Base-by-base conservation (phyloP, 495 filamentous ascomycete genomes). In the Zalerion maritima region DNA sequence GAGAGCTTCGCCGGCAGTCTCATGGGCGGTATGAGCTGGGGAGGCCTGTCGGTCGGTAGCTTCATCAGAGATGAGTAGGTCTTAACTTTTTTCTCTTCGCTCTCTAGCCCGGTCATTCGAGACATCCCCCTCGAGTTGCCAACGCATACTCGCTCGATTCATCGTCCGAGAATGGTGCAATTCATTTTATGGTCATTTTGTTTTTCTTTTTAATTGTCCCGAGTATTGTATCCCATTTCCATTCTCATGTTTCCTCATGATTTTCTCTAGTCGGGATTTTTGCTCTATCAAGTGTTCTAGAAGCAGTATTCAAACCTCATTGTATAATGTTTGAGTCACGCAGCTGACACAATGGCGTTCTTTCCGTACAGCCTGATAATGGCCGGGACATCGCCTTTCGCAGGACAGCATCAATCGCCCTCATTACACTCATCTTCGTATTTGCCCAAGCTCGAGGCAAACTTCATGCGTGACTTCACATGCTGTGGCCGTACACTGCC, bases 51-150 rank as follows among this genome's bases (percentile, higher is more conserved):
- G 23, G 80, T 96, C 35, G 85, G 86, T 31, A 94, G 87, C 51
- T 96, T 85, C 67, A 86, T 97, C 54, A 71, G 81, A 45, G 89
- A 97, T 61, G 89, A 97, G 89, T 96, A 71, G 73, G 87, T 85
- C 29, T 3, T 30, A 29, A 16, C 36, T 25, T 32, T 8, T 29
- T n/a, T 22, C 26, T 37, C 22, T 35, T 21, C 15, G 28, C 13
- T 14, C 16, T 12, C 23, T 14, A 7, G 11, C n/a, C 13, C 14
- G 14, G 18, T 16, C n/a, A 23, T 18, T n/a, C 31, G 19, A 20
- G 13, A 26, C 36, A 29, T n/a, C 24, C 19, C n/a, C n/a, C n/a
- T n/a, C n/a, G n/a, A n/a, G n/a, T n/a, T n/a, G n/a, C n/a, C n/a
- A n/a, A n/a, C n/a, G n/a, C n/a, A n/a, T n/a, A n/a, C n/a, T n/a